Percentiles rank a stretch among this genome's conserved stretches.
Evolutionary conservation across 83 land plant genomes (phyloP).

Genomic region (Diphasiastrum complanatum): DNA sequence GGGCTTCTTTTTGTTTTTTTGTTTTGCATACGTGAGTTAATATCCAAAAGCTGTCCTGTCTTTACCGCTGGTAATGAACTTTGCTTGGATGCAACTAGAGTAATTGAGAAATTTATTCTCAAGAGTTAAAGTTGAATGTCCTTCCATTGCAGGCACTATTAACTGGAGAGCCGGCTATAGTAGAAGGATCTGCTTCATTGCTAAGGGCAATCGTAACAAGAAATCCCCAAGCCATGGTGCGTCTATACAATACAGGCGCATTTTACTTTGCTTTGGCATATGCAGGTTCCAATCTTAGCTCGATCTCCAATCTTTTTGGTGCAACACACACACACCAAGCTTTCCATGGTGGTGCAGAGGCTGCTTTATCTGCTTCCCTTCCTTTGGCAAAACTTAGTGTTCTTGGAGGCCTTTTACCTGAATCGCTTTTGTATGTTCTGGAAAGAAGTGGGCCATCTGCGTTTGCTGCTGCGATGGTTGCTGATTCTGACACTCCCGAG

Average conservation of each 20-base stretch:
- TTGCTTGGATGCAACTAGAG: too few species aligned
- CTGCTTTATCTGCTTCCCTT: conserved; percentile 90
- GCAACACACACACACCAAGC: conserved; percentile 94
- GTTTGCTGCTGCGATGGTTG: conserved; percentile 97
- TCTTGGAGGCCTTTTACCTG: conserved; percentile 92
- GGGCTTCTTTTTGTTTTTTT: neutral
- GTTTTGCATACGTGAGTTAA: neutral
- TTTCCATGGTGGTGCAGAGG: conserved; percentile 99
- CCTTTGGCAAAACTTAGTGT: conserved; percentile 98
- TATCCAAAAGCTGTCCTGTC: too few species aligned
- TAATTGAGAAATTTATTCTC: too few species aligned
- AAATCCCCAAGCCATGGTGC: conserved; percentile 95
- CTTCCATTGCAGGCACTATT: conserved; percentile 61
- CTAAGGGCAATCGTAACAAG: conserved; percentile 84
- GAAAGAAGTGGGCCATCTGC: conserved; percentile 93
- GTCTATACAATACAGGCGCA: conserved; percentile 88
- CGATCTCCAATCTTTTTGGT: conserved; percentile 85
- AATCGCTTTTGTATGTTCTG: conserved; percentile 81
- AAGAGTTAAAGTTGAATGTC: neutral
- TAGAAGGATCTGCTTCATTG: conserved; percentile 83
- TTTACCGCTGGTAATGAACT: too few species aligned
- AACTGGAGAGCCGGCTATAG: conserved; percentile 86
- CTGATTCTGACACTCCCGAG: conserved; percentile 99
- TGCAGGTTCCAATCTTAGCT: conserved; percentile 88
- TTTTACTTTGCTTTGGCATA: conserved; percentile 94